Evolutionary conservation across 768 basidiomycete species (phyloP).

Genomic region (Leccinum longicurvipes): DNA sequence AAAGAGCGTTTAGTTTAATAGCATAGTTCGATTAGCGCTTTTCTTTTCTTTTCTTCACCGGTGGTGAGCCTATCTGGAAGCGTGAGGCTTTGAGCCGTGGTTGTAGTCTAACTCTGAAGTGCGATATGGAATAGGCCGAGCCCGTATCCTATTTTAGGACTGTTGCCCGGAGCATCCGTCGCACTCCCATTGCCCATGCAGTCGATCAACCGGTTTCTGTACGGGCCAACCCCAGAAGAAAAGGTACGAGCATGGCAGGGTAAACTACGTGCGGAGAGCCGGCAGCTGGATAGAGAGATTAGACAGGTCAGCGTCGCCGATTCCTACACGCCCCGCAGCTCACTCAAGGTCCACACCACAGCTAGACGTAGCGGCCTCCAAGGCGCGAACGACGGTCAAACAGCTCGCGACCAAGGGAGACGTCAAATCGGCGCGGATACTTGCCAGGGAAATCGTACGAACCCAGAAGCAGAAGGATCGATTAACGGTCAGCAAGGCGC

Average conservation of each 20-base stretch:
- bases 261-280: conserved; percentile 77
- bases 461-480: conserved; percentile 94
- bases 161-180: background rate
- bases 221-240: conserved; percentile 96
- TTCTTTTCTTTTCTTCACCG: background rate
- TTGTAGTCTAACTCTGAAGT: background rate
- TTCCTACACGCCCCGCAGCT: conserved; percentile 10
- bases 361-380: conserved; percentile 80
- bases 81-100: too few species aligned
- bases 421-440: conserved; percentile 85
- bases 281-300: conserved; percentile 90
- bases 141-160: conserved; percentile 19
- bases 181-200: conserved; percentile 51
- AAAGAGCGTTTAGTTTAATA: background rate
- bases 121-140: conserved; percentile 14
- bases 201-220: conserved; percentile 87
- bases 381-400: conserved; percentile 78
- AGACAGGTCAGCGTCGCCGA: conserved; percentile 68
- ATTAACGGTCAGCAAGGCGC: conserved; percentile 88
- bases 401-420: conserved; percentile 90
- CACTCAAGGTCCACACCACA: conserved; percentile 31
- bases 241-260: conserved; percentile 87
- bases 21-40: background rate
- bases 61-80: background rate
- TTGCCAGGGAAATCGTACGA: conserved; percentile 92